These are phyloP conservation scores for Colletotrichum tropicicola DNA, from an alignment of 2,329 filamentous ascomycete genomes.

Conservation along the genomic window DNA sequence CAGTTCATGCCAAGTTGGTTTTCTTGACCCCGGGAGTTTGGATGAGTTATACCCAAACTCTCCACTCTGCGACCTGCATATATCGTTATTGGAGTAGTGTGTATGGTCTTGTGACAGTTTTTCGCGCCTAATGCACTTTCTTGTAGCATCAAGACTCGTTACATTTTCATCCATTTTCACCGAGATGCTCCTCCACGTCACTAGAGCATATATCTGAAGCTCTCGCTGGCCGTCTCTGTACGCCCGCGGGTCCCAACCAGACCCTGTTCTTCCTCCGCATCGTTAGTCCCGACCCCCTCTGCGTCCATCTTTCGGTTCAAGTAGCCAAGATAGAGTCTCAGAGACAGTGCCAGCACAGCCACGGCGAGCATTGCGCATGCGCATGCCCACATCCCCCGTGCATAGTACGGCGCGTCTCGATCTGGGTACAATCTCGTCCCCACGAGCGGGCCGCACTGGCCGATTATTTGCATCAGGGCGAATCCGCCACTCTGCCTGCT, in stretches of 20 bases:
- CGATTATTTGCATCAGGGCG: slow-evolving; percentile 82
- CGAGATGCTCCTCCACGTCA: not conserved
- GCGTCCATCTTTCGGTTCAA: slow-evolving; percentile 58
- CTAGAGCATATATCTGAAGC: slow-evolving; percentile 59
- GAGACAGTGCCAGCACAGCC: slow-evolving; percentile 59
- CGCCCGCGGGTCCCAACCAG: slow-evolving; percentile 44
- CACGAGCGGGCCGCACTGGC: slow-evolving; percentile 80
- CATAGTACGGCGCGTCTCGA: slow-evolving; percentile 68
- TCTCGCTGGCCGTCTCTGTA: slow-evolving; percentile 33
- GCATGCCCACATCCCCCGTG: slow-evolving; percentile 69
- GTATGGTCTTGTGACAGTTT: too few species aligned
- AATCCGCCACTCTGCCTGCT: slow-evolving; percentile 79
- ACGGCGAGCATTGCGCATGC: slow-evolving; percentile 70
- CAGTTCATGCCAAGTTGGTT: too few species aligned
- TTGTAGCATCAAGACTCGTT: too few species aligned
- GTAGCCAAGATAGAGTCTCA: slow-evolving; percentile 62
- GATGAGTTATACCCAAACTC: too few species aligned
- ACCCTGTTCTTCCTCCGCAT: slow-evolving; percentile 48
- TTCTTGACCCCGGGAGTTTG: too few species aligned
- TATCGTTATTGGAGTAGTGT: too few species aligned
- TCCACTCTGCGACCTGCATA: not conserved
- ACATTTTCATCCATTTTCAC: not conserved
- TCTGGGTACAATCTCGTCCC: slow-evolving; percentile 73
- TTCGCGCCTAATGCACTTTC: too few species aligned
- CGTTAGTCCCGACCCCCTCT: slow-evolving; percentile 36